Base-by-base conservation (phyloP, 371 early-diverging fungal species). In the Fennellomyces sp. region DNA sequence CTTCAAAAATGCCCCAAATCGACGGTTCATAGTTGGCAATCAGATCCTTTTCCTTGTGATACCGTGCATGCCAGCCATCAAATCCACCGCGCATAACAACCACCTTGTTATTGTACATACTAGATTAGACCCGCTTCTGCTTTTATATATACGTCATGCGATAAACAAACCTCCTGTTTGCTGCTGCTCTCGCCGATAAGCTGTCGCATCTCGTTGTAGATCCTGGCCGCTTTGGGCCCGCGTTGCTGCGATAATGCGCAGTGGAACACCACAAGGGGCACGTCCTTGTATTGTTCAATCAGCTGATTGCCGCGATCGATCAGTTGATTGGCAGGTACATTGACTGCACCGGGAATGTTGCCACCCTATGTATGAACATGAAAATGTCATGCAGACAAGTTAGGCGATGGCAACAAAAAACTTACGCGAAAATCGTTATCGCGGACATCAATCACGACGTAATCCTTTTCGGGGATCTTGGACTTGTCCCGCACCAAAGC, bases 221-320 rank as follows among this genome's bases (percentile, higher is more conserved):
- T 86, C 33, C 87, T 80, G 2, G 95, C 96, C 27, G 89, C 83
- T 64, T 91, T 93, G 33, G 96, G 96, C 0, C 96, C 80, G 65
- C 60, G 48, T 26, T 75, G 54, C 70, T 94, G 93, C 12, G 94
- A 93, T 25, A 93, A 68, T 4, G 92, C 90, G 63, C 96, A 95
- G 64, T 94, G 94, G 63, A 95, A 94, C 58, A 88, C 81, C 1
- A 95, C 73, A 23, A 69, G 65, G 0, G 91, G 91, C 1, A 91
- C 86, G 12, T 71, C 30, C n/a, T 65, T 41, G 66, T 88, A 87
- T 49, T 83, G 58, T 15, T 69, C 69, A 36, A 88, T 70, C 19
- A 89, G 56, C 0, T 56, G 60, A 2, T 76, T 75, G 0, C 84
- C 78, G 41, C 64, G 54, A 28, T 85, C 86, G 3, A 69, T 61